phyloP scores from a whole-genome alignment of 768 basidiomycete genomes.

The Collybia sordida region DNA sequence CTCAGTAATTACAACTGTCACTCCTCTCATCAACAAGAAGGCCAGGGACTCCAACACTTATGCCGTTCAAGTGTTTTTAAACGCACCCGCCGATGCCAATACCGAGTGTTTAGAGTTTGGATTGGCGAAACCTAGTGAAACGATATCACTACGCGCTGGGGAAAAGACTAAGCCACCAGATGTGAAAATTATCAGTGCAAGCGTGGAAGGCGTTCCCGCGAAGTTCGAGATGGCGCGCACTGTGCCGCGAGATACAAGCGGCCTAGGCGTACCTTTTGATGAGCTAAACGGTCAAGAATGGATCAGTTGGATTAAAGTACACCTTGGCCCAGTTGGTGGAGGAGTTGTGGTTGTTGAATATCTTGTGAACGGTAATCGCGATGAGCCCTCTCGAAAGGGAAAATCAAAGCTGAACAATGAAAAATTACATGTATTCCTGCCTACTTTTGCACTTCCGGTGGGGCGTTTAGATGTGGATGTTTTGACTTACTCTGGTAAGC shows the following conservation, averaged over 20 bases:
- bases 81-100: slow-evolving; percentile 55
- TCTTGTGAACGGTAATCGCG: slow-evolving; percentile 39
- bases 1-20: slow-evolving; percentile 52
- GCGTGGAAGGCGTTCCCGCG: slow-evolving; percentile 65
- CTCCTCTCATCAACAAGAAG: slow-evolving; percentile 39
- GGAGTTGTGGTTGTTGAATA: slow-evolving; percentile 65
- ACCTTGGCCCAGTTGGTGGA: slow-evolving; percentile 49
- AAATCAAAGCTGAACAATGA: slow-evolving; percentile 35
- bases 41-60: slow-evolving; percentile 43
- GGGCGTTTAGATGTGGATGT: slow-evolving; percentile 64
- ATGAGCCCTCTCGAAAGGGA: slow-evolving; percentile 22
- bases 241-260: slow-evolving; percentile 31
- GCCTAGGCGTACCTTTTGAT: slow-evolving; percentile 46
- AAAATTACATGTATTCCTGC: slow-evolving; percentile 53
- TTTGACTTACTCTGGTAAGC: slow-evolving; percentile 52
- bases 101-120: slow-evolving; percentile 81
- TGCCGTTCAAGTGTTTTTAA: slow-evolving; percentile 56
- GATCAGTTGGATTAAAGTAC: slow-evolving; percentile 65
- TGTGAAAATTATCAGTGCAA: slow-evolving; percentile 58
- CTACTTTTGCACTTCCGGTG: slow-evolving; percentile 72
- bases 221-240: slow-evolving; percentile 52
- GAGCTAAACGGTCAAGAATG: slow-evolving; percentile 57
- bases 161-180: slow-evolving; percentile 32
- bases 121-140: slow-evolving; percentile 43
- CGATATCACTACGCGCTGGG: slow-evolving; percentile 11